Evolutionary conservation across 208 protist species (phyloP).

Genomic region (Acanthamoeba culbertsoni): DNA sequence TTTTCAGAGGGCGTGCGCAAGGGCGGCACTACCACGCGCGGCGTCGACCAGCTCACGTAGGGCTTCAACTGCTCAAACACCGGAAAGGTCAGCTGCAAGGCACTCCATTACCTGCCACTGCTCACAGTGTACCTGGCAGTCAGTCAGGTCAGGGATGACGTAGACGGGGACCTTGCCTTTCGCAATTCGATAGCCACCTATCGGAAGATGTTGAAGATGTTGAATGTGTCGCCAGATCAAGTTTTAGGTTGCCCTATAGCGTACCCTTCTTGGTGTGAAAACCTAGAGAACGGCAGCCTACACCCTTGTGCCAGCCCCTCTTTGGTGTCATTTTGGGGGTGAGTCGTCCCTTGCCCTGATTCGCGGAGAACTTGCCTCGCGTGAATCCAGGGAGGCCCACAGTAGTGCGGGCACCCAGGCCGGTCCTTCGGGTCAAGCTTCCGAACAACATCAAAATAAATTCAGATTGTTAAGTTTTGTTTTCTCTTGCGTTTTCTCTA

Average conservation of each 20-base stretch:
- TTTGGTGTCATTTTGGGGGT: constrained; percentile 3
- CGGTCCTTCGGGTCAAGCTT: neutral
- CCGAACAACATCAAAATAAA: neutral
- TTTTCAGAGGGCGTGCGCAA: neutral
- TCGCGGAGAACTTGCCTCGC: neutral
- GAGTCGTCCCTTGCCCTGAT: neutral
- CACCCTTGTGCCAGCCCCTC: constrained; percentile 4
- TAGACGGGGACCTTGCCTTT: neutral
- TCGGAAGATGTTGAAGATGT: neutral
- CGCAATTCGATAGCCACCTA: neutral
- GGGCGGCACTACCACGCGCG: neutral
- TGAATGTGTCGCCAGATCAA: neutral
- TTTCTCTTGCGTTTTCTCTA: neutral
- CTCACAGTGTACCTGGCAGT: neutral
- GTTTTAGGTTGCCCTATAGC: neutral
- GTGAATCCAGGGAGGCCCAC: neutral
- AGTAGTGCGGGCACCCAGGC: neutral
- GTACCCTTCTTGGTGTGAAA: neutral
- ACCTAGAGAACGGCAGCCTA: neutral
- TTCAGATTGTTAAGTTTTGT: neutral
- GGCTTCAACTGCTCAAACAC: constrained; percentile 17
- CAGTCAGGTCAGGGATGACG: neutral
- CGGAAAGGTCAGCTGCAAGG: no score
- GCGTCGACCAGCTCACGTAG: constrained; percentile 13
- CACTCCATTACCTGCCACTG: neutral